These are phyloP conservation scores for Suillus subaureus DNA, from an alignment of 768 basidiomycete species.

Conservation along the genomic window DNA sequence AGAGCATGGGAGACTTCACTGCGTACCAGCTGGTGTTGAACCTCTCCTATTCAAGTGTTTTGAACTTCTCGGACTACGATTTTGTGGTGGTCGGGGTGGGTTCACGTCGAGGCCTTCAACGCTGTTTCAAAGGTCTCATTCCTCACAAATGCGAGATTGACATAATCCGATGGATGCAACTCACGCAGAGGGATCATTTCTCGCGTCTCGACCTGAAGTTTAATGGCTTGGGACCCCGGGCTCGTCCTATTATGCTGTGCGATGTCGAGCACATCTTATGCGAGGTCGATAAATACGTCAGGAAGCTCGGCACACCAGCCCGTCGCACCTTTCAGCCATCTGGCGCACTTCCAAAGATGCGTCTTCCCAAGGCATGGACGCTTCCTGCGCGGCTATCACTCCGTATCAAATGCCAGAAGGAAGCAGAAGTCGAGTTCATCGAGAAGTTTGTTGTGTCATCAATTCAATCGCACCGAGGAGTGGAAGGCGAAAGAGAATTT, in stretches of 20 bases:
- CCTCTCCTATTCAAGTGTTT: constrained; percentile 55
- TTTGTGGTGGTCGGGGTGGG: constrained; percentile 74
- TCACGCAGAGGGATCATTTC: constrained; percentile 63
- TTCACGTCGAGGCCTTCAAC: constrained; percentile 62
- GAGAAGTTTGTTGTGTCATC: constrained; percentile 47
- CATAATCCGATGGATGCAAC: constrained; percentile 65
- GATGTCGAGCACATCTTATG: constrained; percentile 82
- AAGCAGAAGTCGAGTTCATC: constrained; percentile 33
- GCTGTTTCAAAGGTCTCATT: constrained; percentile 60
- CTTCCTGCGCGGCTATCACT: constrained; percentile 43
- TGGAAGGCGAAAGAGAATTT: constrained; percentile 43
- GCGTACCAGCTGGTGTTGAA: constrained; percentile 68
- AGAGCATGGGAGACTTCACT: constrained; percentile 75
- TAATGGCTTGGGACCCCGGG: constrained; percentile 49
- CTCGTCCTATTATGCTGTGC: constrained; percentile 58
- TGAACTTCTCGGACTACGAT: constrained; percentile 68
- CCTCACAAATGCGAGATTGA: constrained; percentile 50
- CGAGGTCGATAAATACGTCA: constrained; percentile 78
- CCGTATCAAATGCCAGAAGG: constrained; percentile 43
- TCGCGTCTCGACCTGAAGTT: constrained; percentile 56
- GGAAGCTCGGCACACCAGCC: constrained; percentile 43
- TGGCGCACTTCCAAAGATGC: constrained; percentile 24
- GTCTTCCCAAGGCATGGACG: constrained; percentile 59
- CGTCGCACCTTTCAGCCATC: constrained; percentile 40
- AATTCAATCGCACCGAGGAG: constrained; percentile 39